Base-by-base conservation (phyloP, 257 asterid species). In the Solanum rostratum region DNA sequence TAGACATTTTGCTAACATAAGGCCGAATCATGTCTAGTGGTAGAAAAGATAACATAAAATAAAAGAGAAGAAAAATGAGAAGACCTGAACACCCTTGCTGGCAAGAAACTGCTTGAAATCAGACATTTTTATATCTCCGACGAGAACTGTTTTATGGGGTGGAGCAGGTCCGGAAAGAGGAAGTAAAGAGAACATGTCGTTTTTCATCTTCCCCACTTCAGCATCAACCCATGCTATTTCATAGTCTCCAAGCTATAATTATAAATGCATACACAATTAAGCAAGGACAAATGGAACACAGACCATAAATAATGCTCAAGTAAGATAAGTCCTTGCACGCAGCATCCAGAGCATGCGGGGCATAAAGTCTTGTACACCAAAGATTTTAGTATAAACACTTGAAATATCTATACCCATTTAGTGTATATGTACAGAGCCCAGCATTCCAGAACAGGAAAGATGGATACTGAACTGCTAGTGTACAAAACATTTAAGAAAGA, bases 171-270 rank as follows among this genome's bases (percentile, higher is more conserved):
- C 88, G 54, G 98, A 91, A 81, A 91, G 91, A 86, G 98, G 98
- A 88, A 90, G 93, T 86, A 95, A 87, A 55, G 98, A 92, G 81
- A 93, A 83, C 85, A 93, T 87, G 68, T 91, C 98, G 82, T 79
- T 90, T 82, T 93, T 97, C 30, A 95, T 89, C 91, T 92, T 92
- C 85, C 94, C 98, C 76, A 94, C 98, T 91, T 93, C 95, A 85
- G 98, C 98, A 91, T 96, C 97, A 88, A 95, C 82, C 99, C 99
- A 96, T 49, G 99, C 98, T 85, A 96, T 88, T 91, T 96, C 99
- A 85, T 95, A 92, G 79, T 96, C 99, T 84, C 98, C 99, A 86
- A 96, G 93, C 98, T 95, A 89, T 84, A 87, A 86, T 84, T 79
- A 84, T 85, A 83, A 85, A 65, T 46, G 73, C 30, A 7, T 52